These are phyloP conservation scores for Penicillium mononematosum DNA, from an alignment of 495 filamentous ascomycete genomes.

Conservation along the genomic window DNA sequence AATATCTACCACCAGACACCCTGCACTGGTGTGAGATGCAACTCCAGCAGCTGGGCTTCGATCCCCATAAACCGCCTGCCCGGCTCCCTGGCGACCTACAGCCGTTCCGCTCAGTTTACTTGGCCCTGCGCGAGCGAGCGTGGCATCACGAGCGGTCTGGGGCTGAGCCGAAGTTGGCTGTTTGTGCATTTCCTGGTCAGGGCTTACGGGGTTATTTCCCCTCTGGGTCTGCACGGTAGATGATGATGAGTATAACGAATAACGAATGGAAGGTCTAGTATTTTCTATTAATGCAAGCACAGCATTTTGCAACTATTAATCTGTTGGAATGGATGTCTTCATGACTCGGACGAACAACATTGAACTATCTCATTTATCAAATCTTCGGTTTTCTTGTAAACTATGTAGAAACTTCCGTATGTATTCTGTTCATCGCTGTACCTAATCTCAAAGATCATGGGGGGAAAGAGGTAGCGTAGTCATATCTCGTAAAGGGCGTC, in stretches of 20 bases:
- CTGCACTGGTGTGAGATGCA: slow-evolving; percentile 9
- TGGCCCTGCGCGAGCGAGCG: slow-evolving; percentile 8
- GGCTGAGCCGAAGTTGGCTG: slow-evolving; percentile 5
- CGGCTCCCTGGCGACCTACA: slow-evolving; percentile 7
- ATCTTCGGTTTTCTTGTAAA: not conserved
- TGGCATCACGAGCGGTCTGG: slow-evolving; percentile 7
- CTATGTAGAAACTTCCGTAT: not conserved
- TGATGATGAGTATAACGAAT: slow-evolving; percentile 5
- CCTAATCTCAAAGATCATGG: not conserved
- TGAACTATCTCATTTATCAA: not conserved
- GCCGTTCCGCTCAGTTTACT: slow-evolving; percentile 10
- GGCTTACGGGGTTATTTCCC: slow-evolving; percentile 6
- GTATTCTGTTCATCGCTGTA: not conserved
- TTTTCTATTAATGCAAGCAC: not conserved
- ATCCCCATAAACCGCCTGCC: slow-evolving; percentile 7
- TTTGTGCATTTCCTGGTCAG: not conserved
- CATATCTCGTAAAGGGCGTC: not conserved
- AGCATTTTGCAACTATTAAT: not conserved
- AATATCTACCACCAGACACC: slow-evolving; percentile 6
- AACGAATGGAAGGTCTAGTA: not conserved
- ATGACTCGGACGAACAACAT: not conserved
- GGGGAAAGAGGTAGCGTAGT: not conserved
- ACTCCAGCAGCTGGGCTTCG: slow-evolving; percentile 9
- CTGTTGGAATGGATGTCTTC: not conserved
- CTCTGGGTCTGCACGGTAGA: slow-evolving; percentile 3